phyloP scores from a whole-genome alignment of 1,284 basidiomycete genomes.

The Tranzscheliella williamsii region DNA sequence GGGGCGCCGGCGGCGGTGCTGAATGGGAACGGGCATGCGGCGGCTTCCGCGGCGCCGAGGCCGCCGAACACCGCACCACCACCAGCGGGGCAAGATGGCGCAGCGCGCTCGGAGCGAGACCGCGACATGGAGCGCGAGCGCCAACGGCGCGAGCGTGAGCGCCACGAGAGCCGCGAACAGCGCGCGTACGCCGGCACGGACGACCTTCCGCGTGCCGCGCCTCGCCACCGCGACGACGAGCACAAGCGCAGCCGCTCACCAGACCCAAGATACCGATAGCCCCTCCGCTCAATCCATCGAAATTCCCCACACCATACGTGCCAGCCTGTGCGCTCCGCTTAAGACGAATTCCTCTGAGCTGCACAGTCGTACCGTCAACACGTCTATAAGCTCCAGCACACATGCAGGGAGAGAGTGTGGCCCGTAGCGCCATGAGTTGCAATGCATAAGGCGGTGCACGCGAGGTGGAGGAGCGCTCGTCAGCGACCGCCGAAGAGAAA shows the following conservation, averaged over 20 bases:
- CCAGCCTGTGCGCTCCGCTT: no score
- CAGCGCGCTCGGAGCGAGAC: constrained; percentile 16
- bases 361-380: no score
- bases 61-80: no score
- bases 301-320: no score
- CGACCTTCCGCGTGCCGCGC: neutral
- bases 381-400: no score
- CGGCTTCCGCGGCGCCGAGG: constrained; percentile 5
- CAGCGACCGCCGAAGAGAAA: constrained; percentile 34
- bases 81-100: neutral
- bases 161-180: constrained; percentile 34
- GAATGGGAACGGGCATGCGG: constrained; percentile 6
- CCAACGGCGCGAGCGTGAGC: constrained; percentile 36
- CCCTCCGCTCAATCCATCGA: no score
- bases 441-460: no score
- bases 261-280: constrained; percentile 3
- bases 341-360: no score
- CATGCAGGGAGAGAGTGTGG: no score
- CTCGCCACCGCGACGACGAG: constrained; percentile 22
- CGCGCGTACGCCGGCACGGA: constrained; percentile 10
- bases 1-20: constrained; percentile 2
- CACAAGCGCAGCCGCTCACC: constrained; percentile 38
- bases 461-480: no score
- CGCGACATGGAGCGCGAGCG: constrained; percentile 32
- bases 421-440: no score